These are phyloP conservation scores for Aspergillus udagawae DNA, from an alignment of 2,329 filamentous ascomycete genomes.

Conservation along the genomic window DNA sequence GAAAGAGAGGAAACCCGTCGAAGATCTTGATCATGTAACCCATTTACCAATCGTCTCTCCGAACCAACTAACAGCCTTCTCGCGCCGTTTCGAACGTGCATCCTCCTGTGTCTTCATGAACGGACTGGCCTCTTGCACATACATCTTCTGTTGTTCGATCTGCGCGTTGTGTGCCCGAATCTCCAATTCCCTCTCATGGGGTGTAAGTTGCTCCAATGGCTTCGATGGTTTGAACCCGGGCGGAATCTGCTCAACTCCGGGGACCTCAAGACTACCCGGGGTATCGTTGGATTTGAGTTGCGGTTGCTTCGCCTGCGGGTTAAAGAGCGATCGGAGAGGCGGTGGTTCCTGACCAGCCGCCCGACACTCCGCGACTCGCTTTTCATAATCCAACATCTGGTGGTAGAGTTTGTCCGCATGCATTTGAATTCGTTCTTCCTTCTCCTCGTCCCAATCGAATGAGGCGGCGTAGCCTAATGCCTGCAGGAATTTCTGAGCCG, in stretches of 20 bases:
- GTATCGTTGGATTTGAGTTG: conserved; percentile 5
- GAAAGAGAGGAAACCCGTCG: not conserved
- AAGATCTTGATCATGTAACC: conserved; percentile 25
- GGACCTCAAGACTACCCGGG: conserved; percentile 27
- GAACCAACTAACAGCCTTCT: conserved; percentile 40
- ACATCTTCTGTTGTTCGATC: conserved; percentile 34
- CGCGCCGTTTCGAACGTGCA: conserved; percentile 34
- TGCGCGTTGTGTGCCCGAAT: conserved; percentile 37
- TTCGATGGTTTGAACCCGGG: conserved; percentile 34
- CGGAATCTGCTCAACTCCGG: conserved; percentile 35
- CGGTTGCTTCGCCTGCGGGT: conserved; percentile 28
- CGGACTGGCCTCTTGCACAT: conserved; percentile 32
- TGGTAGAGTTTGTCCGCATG: conserved; percentile 90
- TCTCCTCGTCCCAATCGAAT: conserved; percentile 58
- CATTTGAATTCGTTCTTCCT: conserved; percentile 90
- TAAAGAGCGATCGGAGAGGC: conserved; percentile 43
- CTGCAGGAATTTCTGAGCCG: conserved; percentile 71
- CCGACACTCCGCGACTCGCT: conserved; percentile 59
- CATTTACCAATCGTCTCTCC: conserved; percentile 42
- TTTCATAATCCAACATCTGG: conserved; percentile 79
- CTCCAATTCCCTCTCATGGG: conserved; percentile 45
- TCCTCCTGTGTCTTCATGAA: conserved; percentile 37
- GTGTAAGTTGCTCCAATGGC: conserved; percentile 39
- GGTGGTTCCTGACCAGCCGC: conserved; percentile 41
- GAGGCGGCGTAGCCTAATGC: conserved; percentile 80